Evolutionary conservation across 768 basidiomycete species (phyloP), one percentile per base, ranked within the genome.

Genomic region (Ramaria rubella): DNA sequence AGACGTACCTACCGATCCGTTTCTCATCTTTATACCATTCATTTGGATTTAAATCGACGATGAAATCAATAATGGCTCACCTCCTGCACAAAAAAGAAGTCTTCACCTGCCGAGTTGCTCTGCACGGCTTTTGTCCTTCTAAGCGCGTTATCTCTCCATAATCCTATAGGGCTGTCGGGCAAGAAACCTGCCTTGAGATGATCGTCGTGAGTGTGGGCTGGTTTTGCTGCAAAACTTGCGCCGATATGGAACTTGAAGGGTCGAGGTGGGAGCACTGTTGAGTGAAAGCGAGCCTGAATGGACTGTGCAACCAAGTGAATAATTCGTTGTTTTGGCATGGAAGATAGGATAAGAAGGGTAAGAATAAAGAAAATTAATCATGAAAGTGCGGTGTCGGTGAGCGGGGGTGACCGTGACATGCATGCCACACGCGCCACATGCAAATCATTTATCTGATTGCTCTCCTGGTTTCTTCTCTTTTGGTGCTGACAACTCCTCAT

Each of bases 241-340:
- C 86, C 89, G 34, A 90, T 74, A 63, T 90, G 82, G 67, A 93
- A 90, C 31, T 71, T 81, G 65, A 84, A 92, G 5, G 86, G 77
- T 19, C 74, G 73, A 15, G 74, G 68, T 36, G 55, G 55, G 33
- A 27, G 26, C 3, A 4, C 33, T 3, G 49, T 51, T 14, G 49
- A 51, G 9, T 34, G 29, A 51, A 21, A 51, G 17, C 49, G 49
- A 31, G 33, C 30, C 9, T 30, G 46, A 48, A 9, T n/a, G 27
- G 8, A 36, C 15, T 24, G 49, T 15, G 33, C 33, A 31, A 48
- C 14, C 19, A 31, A 51, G n/a, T 30, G 46, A 31, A 31, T 15
- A 8, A 51, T n/a, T 11, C 49, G 33, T 36, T 11, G 31, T 30
- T 51, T 51, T 9, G 17, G 31, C 49, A 51, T 51, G 14, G 46